Evolutionary conservation across 2,329 filamentous ascomycete genomes (phyloP).

Genomic region (Botrytis sinoallii): DNA sequence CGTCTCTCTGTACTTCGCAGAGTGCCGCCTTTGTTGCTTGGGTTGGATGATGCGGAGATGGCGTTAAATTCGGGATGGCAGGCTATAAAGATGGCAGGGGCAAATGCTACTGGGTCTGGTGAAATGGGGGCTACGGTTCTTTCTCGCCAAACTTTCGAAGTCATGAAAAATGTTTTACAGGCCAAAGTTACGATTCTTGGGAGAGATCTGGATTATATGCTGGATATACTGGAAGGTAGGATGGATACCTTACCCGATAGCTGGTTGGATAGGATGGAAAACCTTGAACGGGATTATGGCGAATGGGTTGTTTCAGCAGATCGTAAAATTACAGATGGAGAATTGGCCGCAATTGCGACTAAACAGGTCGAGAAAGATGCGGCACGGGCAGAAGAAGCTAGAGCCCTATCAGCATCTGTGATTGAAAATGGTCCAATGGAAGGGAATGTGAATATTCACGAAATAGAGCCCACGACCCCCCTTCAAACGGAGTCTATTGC

Average conservation of each 20-base stretch:
- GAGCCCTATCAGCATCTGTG: neutral
- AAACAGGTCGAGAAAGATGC: slow-evolving; percentile 34
- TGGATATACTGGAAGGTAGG: slow-evolving; percentile 81
- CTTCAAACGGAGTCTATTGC: neutral
- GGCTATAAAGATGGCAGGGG: slow-evolving; percentile 46
- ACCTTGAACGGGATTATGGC: slow-evolving; percentile 71
- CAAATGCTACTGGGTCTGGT: slow-evolving; percentile 19
- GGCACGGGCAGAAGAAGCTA: slow-evolving; percentile 22
- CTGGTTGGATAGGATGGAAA: slow-evolving; percentile 87
- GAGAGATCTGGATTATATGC: slow-evolving; percentile 73
- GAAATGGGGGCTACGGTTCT: slow-evolving; percentile 22
- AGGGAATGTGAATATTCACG: neutral
- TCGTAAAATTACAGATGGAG: slow-evolving; percentile 65
- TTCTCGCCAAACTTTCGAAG: slow-evolving; percentile 46
- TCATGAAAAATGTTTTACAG: slow-evolving; percentile 63
- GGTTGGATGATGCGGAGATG: slow-evolving; percentile 63
- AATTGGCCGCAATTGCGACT: slow-evolving; percentile 44
- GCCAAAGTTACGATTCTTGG: slow-evolving; percentile 68
- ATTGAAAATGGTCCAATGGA: neutral
- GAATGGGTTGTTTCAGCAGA: slow-evolving; percentile 80
- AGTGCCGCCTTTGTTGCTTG: slow-evolving; percentile 64
- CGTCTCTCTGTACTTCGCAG: slow-evolving; percentile 72
- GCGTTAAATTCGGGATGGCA: slow-evolving; percentile 67
- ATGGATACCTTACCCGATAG: slow-evolving; percentile 78
- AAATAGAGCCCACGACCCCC: neutral